phyloP scores from a whole-genome alignment of 495 filamentous ascomycete genomes.

The Evansstolkia leycettana region DNA sequence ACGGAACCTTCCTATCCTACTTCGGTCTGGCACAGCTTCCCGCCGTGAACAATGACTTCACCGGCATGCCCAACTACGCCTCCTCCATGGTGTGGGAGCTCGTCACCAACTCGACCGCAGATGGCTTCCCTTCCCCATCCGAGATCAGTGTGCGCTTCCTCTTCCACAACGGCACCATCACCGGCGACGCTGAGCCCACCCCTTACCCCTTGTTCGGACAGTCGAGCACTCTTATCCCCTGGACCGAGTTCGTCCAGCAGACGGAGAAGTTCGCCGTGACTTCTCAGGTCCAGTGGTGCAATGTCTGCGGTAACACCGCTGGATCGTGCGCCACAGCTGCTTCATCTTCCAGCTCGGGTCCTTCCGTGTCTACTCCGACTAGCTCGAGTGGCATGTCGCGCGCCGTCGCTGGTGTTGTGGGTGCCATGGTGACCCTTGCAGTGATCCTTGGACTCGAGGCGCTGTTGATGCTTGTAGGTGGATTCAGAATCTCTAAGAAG shows the following conservation, averaged over 20 bases:
- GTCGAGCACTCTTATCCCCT: constrained; percentile 19
- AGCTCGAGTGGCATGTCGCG: constrained; percentile 18
- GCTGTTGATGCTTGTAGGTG: constrained; percentile 30
- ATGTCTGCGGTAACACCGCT: constrained; percentile 30
- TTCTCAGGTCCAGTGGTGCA: constrained; percentile 30
- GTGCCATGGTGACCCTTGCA: constrained; percentile 48
- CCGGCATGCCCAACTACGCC: constrained; percentile 39
- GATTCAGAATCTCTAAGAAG: constrained; percentile 31
- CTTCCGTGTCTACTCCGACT: constrained; percentile 7
- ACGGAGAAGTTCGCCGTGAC: constrained; percentile 31
- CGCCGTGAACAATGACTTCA: constrained; percentile 20
- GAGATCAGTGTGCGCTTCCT: constrained; percentile 37
- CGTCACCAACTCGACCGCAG: constrained; percentile 31
- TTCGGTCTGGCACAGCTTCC: constrained; percentile 37
- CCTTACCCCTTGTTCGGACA: constrained; percentile 34
- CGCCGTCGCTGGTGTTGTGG: constrained; percentile 45
- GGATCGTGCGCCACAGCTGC: constrained; percentile 18
- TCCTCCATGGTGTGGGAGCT: constrained; percentile 44
- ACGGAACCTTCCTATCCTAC: constrained; percentile 38
- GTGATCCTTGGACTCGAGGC: constrained; percentile 37
- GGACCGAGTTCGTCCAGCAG: constrained; percentile 27
- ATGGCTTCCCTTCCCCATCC: constrained; percentile 20
- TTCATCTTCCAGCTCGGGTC: constrained; percentile 2
- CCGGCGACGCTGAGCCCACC: constrained; percentile 10
- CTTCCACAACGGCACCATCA: constrained; percentile 41